Conservation (phyloP, 1,139 yeast genomes). For the Candida sp. region DNA sequence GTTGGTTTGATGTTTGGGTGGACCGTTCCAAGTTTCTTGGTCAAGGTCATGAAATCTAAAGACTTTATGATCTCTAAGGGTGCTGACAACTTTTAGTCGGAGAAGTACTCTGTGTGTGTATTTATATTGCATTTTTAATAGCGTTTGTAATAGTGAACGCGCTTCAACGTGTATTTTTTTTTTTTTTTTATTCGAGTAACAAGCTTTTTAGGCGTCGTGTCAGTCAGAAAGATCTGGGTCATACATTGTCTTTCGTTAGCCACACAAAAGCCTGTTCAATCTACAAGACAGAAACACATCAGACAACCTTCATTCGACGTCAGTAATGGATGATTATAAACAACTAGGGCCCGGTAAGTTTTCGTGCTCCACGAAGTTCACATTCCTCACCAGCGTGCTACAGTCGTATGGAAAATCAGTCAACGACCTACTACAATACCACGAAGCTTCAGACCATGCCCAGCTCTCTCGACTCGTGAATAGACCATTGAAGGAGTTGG, state of each 20-base stretch:
- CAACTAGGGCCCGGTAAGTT: constrained; percentile 22
- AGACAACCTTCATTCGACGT: not conserved
- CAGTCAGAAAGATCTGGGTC: too few relatives aligned
- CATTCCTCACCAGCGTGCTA: constrained; percentile 18
- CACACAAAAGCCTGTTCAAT: too few relatives aligned
- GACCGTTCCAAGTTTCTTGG: constrained; percentile 31
- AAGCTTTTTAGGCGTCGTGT: too few relatives aligned
- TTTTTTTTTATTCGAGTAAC: too few relatives aligned
- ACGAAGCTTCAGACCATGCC: constrained; percentile 16
- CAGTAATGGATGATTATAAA: constrained; percentile 29
- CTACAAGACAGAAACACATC: not conserved
- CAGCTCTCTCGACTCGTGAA: constrained; percentile 46
- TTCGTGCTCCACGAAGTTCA: constrained; percentile 17
- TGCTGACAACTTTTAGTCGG: constrained; percentile 10
- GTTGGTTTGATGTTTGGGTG: constrained; percentile 35
- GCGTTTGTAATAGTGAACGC: not conserved
- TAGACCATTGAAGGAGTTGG: constrained; percentile 52
- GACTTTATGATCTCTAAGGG: constrained; percentile 24
- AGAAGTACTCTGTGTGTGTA: not conserved
- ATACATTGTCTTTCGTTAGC: too few relatives aligned
- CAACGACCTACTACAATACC: constrained; percentile 24
- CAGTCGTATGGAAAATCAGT: constrained; percentile 26
- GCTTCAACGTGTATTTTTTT: not conserved
- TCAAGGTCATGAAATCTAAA: constrained; percentile 26
- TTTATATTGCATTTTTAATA: not conserved